phyloP scores from a whole-genome alignment of 345 rosid species.

The Sisymbrium altissimum region DNA sequence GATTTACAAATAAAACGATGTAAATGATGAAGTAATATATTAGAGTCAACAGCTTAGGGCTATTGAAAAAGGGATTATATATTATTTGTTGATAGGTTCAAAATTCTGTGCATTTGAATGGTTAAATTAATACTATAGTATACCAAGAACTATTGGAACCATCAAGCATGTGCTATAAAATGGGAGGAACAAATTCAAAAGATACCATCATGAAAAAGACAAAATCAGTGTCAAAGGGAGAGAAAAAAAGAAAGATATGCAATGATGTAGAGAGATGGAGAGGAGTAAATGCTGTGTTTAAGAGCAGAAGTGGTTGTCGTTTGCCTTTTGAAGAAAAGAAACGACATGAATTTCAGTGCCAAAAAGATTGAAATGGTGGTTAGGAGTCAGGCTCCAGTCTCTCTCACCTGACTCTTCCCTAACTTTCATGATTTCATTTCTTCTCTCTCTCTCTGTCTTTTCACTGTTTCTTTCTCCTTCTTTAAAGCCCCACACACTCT shows the following conservation, averaged over 20 bases:
- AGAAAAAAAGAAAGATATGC: neutral
- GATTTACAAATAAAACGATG: neutral
- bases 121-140: neutral
- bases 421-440: slow-evolving; percentile 28
- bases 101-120: neutral
- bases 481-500: slow-evolving; percentile 10
- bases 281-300: slow-evolving; percentile 14
- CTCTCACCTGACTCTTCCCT: slow-evolving; percentile 27
- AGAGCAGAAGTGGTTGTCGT: slow-evolving; percentile 36
- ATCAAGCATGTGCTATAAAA: slow-evolving; percentile 12
- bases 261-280: slow-evolving; percentile 23
- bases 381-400: slow-evolving; percentile 27
- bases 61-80: neutral
- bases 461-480: slow-evolving; percentile 1
- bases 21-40: neutral
- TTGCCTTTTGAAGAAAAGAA: slow-evolving; percentile 23
- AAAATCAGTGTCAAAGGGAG: slow-evolving; percentile 14
- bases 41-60: neutral
- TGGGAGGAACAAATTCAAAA: slow-evolving; percentile 25
- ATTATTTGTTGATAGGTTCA: neutral
- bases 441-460: neutral
- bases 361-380: slow-evolving; percentile 30
- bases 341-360: slow-evolving; percentile 37
- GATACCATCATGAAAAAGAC: slow-evolving; percentile 22
- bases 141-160: neutral